Evolutionary conservation across 306 rosid species (phyloP), one percentile per base, ranked within the genome.

Genomic region (Bauhinia variegata): DNA sequence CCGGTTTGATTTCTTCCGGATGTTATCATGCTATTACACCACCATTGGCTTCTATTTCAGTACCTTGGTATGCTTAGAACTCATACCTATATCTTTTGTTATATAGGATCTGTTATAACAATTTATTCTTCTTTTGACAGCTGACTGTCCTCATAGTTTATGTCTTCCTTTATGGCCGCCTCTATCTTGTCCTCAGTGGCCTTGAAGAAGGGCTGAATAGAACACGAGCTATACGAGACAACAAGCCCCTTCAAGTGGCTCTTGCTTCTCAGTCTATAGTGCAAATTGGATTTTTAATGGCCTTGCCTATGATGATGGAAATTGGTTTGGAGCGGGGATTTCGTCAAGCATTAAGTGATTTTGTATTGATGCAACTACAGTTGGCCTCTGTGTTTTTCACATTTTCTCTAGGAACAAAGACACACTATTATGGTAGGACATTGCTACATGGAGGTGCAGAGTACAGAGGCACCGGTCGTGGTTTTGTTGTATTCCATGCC

Each of bases 391-490:
- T 93, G 11, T 93, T 93, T 77, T 93, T 93, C 83, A 82, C 98
- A 65, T 93, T 93, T 73, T 86, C 98, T 70, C 87, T 93, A 44
- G 98, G 98, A 72, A 93, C 98, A 12, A 93, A 93, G 74, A 89
- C 98, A 46, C 98, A 93, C 76, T 89, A 88, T 71, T 93, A 89
- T 34, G 98, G 97, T 70, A 84, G 96, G 83, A 93, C 97, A 58
- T 68, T 93, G 83, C 97, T 93, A 83, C 98, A 93, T 69, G 98
- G 98, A 56, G 98, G 98, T 83, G 98, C 97, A 71, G 84, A 80
- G 71, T 93, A 93, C 82, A 78, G 96, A 84, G 95, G 87, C 70
- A 93, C 97, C 0, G 98, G 98, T 49, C 96, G 98, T 14, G 92
- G 91, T 66, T 93, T 93, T 59, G 98, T 89, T 44, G 97, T 93